phyloP scores from a whole-genome alignment of 2,329 filamentous ascomycete genomes.

The Diaporthe destruens region DNA sequence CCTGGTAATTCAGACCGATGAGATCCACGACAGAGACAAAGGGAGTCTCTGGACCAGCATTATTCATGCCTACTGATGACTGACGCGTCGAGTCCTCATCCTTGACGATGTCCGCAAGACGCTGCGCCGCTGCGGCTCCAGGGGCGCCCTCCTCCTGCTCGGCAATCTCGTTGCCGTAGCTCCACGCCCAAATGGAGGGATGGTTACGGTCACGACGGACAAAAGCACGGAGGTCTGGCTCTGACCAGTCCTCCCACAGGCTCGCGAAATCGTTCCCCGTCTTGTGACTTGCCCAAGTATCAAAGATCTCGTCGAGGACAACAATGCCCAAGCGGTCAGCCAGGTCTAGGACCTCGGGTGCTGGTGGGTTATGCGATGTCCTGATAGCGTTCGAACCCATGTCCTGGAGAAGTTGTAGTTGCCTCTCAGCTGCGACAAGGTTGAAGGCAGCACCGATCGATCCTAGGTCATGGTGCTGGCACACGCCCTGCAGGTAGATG shows the following conservation, averaged over 20 bases:
- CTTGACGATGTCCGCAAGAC: constrained; percentile 56
- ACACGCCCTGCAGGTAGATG: constrained; percentile 59
- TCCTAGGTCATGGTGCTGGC: constrained; percentile 66
- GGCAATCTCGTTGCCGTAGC: constrained; percentile 65
- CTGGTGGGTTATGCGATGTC: constrained; percentile 66
- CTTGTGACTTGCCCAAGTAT: constrained; percentile 61
- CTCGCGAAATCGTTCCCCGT: constrained; percentile 62
- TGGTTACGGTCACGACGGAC: constrained; percentile 68
- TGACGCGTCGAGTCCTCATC: constrained; percentile 63
- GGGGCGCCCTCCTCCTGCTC: constrained; percentile 56
- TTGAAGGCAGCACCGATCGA: constrained; percentile 65
- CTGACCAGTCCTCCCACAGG: constrained; percentile 66
- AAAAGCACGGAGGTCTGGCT: constrained; percentile 64
- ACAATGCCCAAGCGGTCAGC: constrained; percentile 63
- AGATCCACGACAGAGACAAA: constrained; percentile 60
- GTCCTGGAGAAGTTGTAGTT: constrained; percentile 63
- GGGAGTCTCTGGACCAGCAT: constrained; percentile 54
- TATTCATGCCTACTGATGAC: constrained; percentile 61
- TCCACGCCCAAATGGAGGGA: constrained; percentile 65
- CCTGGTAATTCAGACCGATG: constrained; percentile 67
- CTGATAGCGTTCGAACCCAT: constrained; percentile 64
- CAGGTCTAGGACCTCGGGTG: constrained; percentile 62
- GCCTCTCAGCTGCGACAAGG: constrained; percentile 59
- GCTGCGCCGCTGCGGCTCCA: constrained; percentile 49
- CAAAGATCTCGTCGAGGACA: constrained; percentile 67